Percentiles rank a stretch among this genome's conserved stretches.
These are phyloP conservation scores for Linnemannia elongata DNA, from an alignment of 192 early-diverging fungal genomes.

Conservation along the genomic window DNA sequence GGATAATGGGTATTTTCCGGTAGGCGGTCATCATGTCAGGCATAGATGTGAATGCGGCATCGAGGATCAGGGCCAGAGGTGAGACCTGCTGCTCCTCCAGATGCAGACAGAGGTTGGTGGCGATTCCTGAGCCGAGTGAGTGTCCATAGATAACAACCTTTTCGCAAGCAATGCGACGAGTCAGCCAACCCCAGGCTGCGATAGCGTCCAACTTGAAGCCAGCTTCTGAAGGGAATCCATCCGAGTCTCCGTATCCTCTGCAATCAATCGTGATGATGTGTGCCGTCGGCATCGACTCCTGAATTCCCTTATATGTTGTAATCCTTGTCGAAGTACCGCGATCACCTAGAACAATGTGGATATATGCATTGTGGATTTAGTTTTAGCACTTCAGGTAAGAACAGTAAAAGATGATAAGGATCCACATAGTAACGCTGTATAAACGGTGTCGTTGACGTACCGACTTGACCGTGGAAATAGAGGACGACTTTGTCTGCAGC, in stretches of 20 bases:
- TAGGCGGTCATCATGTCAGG: slow-evolving; percentile 57
- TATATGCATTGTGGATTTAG: background rate
- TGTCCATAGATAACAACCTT: slow-evolving; percentile 56
- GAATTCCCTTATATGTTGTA: slow-evolving; percentile 51
- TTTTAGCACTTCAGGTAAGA: background rate
- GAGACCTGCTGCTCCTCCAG: slow-evolving; percentile 36
- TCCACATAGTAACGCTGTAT: background rate
- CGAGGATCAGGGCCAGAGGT: slow-evolving; percentile 43
- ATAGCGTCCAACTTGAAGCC: slow-evolving; percentile 47
- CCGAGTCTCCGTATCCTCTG: slow-evolving; percentile 58
- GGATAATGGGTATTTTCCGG: slow-evolving; percentile 54
- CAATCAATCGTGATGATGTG: slow-evolving; percentile 57
- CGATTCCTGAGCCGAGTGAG: slow-evolving; percentile 54
- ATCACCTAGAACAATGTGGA: slow-evolving; percentile 32
- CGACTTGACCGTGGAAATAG: slow-evolving; percentile 57
- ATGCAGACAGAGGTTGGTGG: slow-evolving; percentile 45
- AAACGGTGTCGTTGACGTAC: slow-evolving; percentile 9
- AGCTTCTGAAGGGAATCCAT: slow-evolving; percentile 53
- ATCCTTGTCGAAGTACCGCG: slow-evolving; percentile 52
- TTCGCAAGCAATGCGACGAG: slow-evolving; percentile 30
- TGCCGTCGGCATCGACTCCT: slow-evolving; percentile 42
- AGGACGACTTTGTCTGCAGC: slow-evolving; percentile 38
- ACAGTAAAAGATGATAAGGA: background rate
- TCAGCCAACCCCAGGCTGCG: slow-evolving; percentile 50
- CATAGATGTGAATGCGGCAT: slow-evolving; percentile 56